Evolutionary conservation across 768 basidiomycete species (phyloP).

Genomic region (Mycena crocata): DNA sequence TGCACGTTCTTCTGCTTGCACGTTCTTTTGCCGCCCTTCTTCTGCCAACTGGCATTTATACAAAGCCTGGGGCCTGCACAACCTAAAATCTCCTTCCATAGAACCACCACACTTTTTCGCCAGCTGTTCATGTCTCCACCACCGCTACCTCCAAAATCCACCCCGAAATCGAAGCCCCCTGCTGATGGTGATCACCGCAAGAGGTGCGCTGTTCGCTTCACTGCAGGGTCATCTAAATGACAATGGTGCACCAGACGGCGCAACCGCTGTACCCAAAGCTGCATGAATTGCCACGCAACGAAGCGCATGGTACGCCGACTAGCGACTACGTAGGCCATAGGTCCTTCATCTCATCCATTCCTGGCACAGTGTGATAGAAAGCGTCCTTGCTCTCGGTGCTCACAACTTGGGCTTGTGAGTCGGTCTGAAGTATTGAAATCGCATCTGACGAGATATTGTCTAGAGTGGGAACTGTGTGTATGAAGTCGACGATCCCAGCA

Average conservation of each 20-base stretch:
- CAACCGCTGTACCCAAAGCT: slow-evolving; percentile 65
- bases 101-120: background rate
- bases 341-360: background rate
- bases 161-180: background rate
- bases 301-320: slow-evolving; percentile 59
- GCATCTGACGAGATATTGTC: background rate
- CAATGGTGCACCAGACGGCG: slow-evolving; percentile 46
- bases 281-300: slow-evolving; percentile 66
- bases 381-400: slow-evolving; percentile 50
- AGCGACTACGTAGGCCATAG: background rate
- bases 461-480: slow-evolving; percentile 74
- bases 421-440: background rate
- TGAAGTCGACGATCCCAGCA: slow-evolving; percentile 65
- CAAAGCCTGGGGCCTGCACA: background rate
- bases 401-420: slow-evolving; percentile 28
- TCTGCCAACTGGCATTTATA: too few species aligned
- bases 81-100: background rate
- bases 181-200: slow-evolving; percentile 24
- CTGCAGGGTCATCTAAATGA: background rate
- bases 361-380: slow-evolving; percentile 64
- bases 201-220: background rate
- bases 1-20: slow-evolving; percentile 4
- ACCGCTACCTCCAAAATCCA: background rate
- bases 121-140: background rate
- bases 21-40: background rate